Evolutionary conservation across 2,329 filamentous ascomycete genomes (phyloP).

Genomic region (Scolecobasidium constrictum): DNA sequence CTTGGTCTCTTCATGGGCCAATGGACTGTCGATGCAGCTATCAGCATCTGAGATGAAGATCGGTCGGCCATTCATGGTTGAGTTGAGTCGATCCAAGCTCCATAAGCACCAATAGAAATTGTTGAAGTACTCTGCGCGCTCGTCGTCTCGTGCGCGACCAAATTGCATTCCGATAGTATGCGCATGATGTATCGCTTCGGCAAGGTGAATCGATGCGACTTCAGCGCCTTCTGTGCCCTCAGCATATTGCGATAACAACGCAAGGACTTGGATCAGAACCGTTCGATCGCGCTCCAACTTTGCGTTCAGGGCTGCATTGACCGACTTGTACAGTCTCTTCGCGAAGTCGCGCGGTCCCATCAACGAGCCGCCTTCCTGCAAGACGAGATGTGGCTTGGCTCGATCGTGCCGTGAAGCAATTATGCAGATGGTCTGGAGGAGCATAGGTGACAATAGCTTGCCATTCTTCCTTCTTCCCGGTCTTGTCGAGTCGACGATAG

Average conservation of each 20-base stretch:
- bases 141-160: slow-evolving; percentile 18
- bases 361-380: slow-evolving; percentile 22
- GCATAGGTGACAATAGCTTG: slow-evolving; percentile 25
- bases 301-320: slow-evolving; percentile 29
- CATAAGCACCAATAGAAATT: slow-evolving; percentile 40
- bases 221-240: slow-evolving; percentile 37
- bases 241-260: slow-evolving; percentile 35
- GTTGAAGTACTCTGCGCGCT: slow-evolving; percentile 29
- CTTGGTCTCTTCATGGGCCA: slow-evolving; percentile 30
- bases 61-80: slow-evolving; percentile 35
- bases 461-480: slow-evolving; percentile 27
- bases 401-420: slow-evolving; percentile 36
- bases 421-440: slow-evolving; percentile 36
- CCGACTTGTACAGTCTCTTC: slow-evolving; percentile 30
- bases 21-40: slow-evolving; percentile 31
- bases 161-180: slow-evolving; percentile 39
- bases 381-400: slow-evolving; percentile 27
- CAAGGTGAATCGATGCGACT: slow-evolving; percentile 34
- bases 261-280: slow-evolving; percentile 34
- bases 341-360: slow-evolving; percentile 33
- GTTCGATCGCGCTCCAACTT: slow-evolving; percentile 34
- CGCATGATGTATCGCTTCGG: slow-evolving; percentile 38
- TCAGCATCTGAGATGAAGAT: slow-evolving; percentile 37
- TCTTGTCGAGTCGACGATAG: slow-evolving; percentile 32
- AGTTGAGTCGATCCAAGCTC: slow-evolving; percentile 37